These are phyloP conservation scores for Ormosia emarginata DNA, from an alignment of 306 rosid genomes.

Conservation along the genomic window DNA sequence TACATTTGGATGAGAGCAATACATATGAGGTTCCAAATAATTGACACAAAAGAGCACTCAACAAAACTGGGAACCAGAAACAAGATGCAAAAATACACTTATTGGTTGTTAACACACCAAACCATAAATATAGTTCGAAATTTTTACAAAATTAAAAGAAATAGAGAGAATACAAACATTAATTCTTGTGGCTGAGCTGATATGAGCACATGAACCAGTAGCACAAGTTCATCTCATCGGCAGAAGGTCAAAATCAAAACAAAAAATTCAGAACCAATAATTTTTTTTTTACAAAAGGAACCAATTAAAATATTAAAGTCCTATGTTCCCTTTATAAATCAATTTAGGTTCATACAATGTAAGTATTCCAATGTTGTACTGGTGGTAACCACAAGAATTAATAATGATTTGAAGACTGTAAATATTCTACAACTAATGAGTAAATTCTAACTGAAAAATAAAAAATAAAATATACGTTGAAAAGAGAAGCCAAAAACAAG, in stretches of 20 bases:
- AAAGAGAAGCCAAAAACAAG: not conserved
- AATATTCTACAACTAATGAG: slow-evolving; percentile 4
- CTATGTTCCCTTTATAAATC: slow-evolving; percentile 10
- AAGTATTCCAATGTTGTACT: not conserved
- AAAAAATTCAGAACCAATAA: not conserved
- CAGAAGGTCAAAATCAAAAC: not conserved
- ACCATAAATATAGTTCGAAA: not conserved
- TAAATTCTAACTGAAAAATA: not conserved
- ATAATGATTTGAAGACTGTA: not conserved
- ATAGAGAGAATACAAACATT: not conserved
- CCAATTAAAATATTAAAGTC: not conserved
- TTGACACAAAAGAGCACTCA: not conserved
- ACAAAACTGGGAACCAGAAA: slow-evolving; percentile 6
- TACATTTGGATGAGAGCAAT: slow-evolving; percentile 31
- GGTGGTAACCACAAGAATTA: not conserved
- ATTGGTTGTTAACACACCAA: not conserved
- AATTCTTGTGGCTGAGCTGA: not conserved
- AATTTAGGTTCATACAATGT: not conserved
- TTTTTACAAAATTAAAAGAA: not conserved
- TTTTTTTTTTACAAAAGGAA: not conserved
- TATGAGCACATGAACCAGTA: slow-evolving; percentile 8
- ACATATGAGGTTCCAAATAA: slow-evolving; percentile 23
- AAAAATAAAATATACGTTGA: not conserved
- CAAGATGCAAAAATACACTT: slow-evolving; percentile 1
- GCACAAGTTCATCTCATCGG: slow-evolving; percentile 14